A percentile compares a stretch with the other conserved stretches of the same genome.
These are phyloP conservation scores for Elongisporangium undulatum DNA, from an alignment of 352 stramenopile genomes.

Conservation along the genomic window DNA sequence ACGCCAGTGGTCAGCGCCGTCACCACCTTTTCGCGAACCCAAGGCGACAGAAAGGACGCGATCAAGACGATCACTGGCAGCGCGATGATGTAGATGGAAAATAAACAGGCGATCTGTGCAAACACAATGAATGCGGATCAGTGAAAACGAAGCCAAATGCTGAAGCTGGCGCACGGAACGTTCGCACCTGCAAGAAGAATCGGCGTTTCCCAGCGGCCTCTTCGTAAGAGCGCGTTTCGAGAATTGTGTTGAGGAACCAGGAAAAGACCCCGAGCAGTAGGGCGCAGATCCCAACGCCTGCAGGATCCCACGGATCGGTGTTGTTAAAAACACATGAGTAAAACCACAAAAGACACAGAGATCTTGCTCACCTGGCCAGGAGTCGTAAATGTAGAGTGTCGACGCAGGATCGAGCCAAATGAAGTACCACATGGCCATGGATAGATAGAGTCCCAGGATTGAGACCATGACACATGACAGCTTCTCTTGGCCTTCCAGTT, in stretches of 20 bases:
- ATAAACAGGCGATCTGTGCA: slow-evolving; percentile 53
- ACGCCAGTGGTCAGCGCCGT: slow-evolving; percentile 42
- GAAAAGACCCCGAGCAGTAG: slow-evolving; percentile 52
- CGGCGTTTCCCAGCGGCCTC: slow-evolving; percentile 42
- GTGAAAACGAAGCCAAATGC: neutral
- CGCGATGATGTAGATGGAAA: slow-evolving; percentile 66
- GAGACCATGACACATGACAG: slow-evolving; percentile 61
- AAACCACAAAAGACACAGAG: neutral
- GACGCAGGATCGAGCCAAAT: slow-evolving; percentile 71
- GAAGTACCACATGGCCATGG: slow-evolving; percentile 81
- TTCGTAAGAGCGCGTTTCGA: slow-evolving; percentile 62
- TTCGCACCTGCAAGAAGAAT: slow-evolving; percentile 56
- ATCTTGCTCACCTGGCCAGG: slow-evolving; percentile 27
- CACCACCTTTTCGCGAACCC: slow-evolving; percentile 76
- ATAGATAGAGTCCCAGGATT: slow-evolving; percentile 63
- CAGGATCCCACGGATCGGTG: neutral
- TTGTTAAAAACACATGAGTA: neutral
- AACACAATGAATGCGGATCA: slow-evolving; percentile 3
- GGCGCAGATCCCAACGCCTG: slow-evolving; percentile 51
- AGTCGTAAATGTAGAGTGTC: slow-evolving; percentile 83
- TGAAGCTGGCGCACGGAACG: neutral
- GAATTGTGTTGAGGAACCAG: slow-evolving; percentile 64
- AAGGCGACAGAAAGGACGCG: slow-evolving; percentile 70
- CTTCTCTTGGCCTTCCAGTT: slow-evolving; percentile 56
- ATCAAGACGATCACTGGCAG: slow-evolving; percentile 67